Base-by-base conservation (phyloP, 768 basidiomycete genomes). In the Suillus fuscotomentosus region DNA sequence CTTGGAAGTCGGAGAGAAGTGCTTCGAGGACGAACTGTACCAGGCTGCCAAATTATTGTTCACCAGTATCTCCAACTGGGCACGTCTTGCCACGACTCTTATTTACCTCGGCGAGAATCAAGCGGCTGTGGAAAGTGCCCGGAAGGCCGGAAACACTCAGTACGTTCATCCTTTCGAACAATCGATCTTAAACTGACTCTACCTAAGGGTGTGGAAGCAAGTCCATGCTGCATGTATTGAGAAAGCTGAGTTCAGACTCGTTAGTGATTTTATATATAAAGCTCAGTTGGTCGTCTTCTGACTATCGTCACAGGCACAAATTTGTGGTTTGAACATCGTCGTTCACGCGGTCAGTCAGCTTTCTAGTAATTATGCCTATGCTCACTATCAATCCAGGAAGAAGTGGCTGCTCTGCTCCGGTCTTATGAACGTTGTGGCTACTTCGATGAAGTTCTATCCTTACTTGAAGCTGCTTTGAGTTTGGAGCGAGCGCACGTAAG, bases 111-210 rank as follows among this genome's bases (percentile, higher is more conserved):
- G 94, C 47, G 97, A 99, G 80, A 97, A 98, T 74, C 97, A 99
- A 76, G 88, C 94, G 59, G 97, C 97, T 24, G 97, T 99, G 13
- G 97, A 99, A 78, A 97, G 97, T 68, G 97, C 97, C n/a, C 84
- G 97, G 62, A 99, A 99, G 76, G 97, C 97, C 15, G 97, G 97
- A 13, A 99, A 99, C 73, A 99, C 97, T 6, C 97, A 99, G 94
- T 94, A 68, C 71, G 90, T 81, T 64, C 31, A 36, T 59, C 48
- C 8, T 27, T 47, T 51, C 22, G 36, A 15, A 56, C 3, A 5
- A 48, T 13, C 14, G 60, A 6, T 38, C 47, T 54, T 34, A 59
- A 66, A 39, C 60, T 72, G 53, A 71, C 66, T 50, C 31, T 53
- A 31, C 22, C 34, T 34, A 62, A 94, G 92, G 79, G 97, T 99